These are phyloP conservation scores for Larix kaempferi DNA, from an alignment of 75 land plant genomes.

Conservation along the genomic window DNA sequence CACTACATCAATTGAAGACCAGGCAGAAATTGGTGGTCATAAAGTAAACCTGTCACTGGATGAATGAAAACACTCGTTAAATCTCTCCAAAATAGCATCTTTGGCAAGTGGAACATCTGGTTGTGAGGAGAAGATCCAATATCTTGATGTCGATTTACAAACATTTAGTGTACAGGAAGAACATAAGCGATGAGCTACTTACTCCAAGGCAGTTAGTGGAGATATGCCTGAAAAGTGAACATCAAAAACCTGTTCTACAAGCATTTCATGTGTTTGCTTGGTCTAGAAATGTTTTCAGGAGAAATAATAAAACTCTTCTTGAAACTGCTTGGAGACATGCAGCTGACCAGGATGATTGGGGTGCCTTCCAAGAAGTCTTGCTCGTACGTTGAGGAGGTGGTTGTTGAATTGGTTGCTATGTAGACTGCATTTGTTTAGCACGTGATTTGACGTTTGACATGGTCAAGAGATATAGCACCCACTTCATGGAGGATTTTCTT, in stretches of 20 bases:
- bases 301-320: conserved; percentile 52
- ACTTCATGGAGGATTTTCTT: too few relatives aligned
- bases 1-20: conserved; percentile 11
- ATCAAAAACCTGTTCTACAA: conserved; percentile 40
- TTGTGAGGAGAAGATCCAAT: too few relatives aligned
- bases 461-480: too few relatives aligned
- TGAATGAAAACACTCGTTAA: conserved; percentile 63
- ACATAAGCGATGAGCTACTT: conserved; percentile 17
- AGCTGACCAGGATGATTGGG: conserved; percentile 91
- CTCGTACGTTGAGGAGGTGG: too few relatives aligned
- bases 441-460: too few relatives aligned
- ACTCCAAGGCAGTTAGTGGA: conserved; percentile 69
- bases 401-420: too few relatives aligned
- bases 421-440: too few relatives aligned
- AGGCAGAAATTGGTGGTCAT: not conserved
- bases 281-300: conserved; percentile 61
- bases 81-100: conserved; percentile 90
- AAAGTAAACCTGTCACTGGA: conserved; percentile 20
- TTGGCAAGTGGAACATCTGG: conserved; percentile 92
- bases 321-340: conserved; percentile 84
- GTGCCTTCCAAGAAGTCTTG: conserved; percentile 57
- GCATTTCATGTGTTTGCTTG: conserved; percentile 86
- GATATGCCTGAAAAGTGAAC: conserved; percentile 51
- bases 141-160: too few relatives aligned
- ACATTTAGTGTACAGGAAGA: too few relatives aligned